Base-by-base conservation (phyloP, 345 rosid species). In the Euphorbia pulcherrima region DNA sequence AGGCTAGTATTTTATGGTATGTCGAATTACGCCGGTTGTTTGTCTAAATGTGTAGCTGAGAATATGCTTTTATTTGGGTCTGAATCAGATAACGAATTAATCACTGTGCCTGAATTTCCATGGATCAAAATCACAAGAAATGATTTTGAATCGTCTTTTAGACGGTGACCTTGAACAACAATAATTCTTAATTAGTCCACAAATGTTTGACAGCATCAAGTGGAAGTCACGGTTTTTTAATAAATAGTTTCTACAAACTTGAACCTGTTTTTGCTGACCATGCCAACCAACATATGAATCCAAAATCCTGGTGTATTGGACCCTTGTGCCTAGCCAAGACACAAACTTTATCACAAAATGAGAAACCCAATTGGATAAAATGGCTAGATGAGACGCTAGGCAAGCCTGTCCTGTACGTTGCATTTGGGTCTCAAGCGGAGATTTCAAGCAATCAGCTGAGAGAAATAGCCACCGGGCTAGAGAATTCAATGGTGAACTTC, bases 341-440 rank as follows among this genome's bases (percentile, higher is more conserved):
- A 60, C 11, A 21, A 20, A 37, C 21, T 1, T 23, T 12, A 18
- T 2, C 18, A 21, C 28, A 21, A 23, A n/a, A 24, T 3, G 9
- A 62, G 17, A 81, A 85, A 65, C 79, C 89, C 48, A 65, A 40
- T 29, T 89, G 90, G 92, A 82, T 80, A 26, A 67, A 53, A 20
- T 90, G 92, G 95, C 83, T 90, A 53, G 90, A 92, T 77, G 53
- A 51, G 59, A 87, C 83, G 68, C 72, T 4, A 27, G 87, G 84
- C 6, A 62, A 74, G 23, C 54, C 88, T 1, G 92, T 90, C 47
- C 65, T 92, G 26, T 92, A 88, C 71, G 91, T 84, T 0, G 96
- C 96, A 0, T 90, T 90, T 65, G 98, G 98, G 58, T 75, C 98
- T 3, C 96, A 92, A 28, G 82, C 87, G 1, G 91, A 87, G 68